A percentile compares a stretch with the other conserved stretches of the same genome.
These are phyloP conservation scores for Bimuria novae-zelandiae DNA, from an alignment of 2,329 filamentous ascomycete species.

Conservation along the genomic window DNA sequence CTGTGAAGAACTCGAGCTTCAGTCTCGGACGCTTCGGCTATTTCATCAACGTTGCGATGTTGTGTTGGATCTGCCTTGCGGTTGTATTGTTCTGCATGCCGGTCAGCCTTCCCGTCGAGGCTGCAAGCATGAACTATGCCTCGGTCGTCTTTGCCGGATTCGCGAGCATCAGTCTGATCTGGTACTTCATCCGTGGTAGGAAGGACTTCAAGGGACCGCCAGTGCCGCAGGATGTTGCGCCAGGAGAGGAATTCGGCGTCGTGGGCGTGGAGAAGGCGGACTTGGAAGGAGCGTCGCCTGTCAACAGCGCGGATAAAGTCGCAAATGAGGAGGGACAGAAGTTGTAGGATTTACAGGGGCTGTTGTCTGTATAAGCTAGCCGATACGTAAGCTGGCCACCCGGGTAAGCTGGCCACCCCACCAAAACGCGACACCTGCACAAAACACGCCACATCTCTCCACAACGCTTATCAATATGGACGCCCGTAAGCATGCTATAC, in stretches of 20 bases:
- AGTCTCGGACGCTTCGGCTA: conserved; percentile 72
- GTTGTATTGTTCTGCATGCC: conserved; percentile 79
- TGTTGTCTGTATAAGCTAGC: background rate
- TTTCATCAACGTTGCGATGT: conserved; percentile 67
- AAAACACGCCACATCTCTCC: too few relatives aligned
- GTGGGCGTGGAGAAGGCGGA: conserved; percentile 37
- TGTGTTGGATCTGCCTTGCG: conserved; percentile 73
- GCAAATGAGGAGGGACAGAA: conserved; percentile 27
- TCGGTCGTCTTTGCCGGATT: conserved; percentile 49
- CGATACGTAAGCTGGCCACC: too few relatives aligned
- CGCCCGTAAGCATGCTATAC: too few relatives aligned
- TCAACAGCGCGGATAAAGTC: conserved; percentile 8
- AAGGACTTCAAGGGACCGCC: conserved; percentile 47
- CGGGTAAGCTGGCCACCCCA: too few relatives aligned
- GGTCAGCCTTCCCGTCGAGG: conserved; percentile 48
- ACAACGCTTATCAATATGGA: too few relatives aligned
- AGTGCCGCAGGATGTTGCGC: conserved; percentile 41
- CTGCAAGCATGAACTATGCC: conserved; percentile 51
- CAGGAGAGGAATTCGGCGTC: conserved; percentile 40
- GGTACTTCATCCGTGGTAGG: conserved; percentile 45
- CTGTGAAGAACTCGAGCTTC: conserved; percentile 68
- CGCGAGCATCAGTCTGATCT: conserved; percentile 41
- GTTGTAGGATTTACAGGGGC: background rate
- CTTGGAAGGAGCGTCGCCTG: conserved; percentile 25
- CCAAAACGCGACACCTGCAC: too few relatives aligned